Percentiles rank a stretch among this genome's conserved stretches.
These are phyloP conservation scores for Scenedesmus sp. DNA, from an alignment of 163 green algal genomes.

Conservation along the genomic window DNA sequence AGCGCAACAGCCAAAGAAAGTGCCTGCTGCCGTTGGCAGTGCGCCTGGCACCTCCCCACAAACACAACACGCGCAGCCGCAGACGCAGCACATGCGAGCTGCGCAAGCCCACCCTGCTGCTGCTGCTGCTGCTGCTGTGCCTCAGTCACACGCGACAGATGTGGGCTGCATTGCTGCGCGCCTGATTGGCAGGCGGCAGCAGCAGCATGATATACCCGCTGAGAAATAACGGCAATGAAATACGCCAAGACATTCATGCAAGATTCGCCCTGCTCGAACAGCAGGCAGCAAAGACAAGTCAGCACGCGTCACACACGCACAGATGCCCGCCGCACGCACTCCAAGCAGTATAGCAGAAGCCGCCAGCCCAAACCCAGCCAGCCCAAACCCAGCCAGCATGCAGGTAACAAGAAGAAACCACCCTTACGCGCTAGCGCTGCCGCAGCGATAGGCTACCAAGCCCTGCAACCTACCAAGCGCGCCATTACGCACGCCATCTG, in stretches of 20 bases:
- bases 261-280: neutral
- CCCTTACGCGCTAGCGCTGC: too few relatives aligned
- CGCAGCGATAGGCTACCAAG: too few relatives aligned
- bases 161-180: neutral
- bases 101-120: neutral
- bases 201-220: neutral
- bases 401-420: too few relatives aligned
- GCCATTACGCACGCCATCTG: neutral
- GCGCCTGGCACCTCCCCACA: neutral
- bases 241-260: neutral
- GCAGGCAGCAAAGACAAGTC: neutral
- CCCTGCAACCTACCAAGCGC: too few relatives aligned
- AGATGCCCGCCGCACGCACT: neutral
- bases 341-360: neutral
- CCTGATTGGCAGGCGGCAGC: neutral
- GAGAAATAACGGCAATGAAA: neutral
- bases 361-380: neutral
- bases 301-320: neutral
- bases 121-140: neutral
- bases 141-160: neutral
- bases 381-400: neutral
- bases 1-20: too few relatives aligned
- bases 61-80: neutral
- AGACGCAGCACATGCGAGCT: neutral
- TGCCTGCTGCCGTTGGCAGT: neutral